Evolutionary conservation across 1,139 yeast species (phyloP).

Genomic region (Yamadazyma conglobata): DNA sequence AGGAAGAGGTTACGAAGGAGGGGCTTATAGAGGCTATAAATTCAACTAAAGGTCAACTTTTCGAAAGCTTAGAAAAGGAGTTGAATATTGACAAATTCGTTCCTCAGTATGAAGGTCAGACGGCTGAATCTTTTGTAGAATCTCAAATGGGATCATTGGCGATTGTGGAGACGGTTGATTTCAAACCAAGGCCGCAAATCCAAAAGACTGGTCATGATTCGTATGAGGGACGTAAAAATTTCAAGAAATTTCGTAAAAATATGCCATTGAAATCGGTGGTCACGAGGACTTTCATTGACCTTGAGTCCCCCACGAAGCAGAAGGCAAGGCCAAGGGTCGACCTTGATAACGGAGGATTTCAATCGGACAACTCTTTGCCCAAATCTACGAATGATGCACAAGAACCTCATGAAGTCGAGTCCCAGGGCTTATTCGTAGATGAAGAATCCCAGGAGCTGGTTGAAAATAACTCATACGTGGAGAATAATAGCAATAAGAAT

Average conservation of each 20-base stretch:
- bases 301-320: constrained; percentile 12
- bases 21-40: constrained; percentile 33
- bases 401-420: neutral
- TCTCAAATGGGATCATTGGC: constrained; percentile 24
- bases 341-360: no score
- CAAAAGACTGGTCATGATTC: constrained; percentile 6
- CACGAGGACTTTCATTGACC: constrained; percentile 25
- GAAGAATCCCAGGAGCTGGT: constrained; percentile 2
- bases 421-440: constrained; percentile 3
- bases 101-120: constrained; percentile 2
- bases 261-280: constrained; percentile 20
- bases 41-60: constrained; percentile 28
- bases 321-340: neutral
- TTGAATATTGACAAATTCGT: constrained; percentile 22
- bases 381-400: neutral
- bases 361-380: no score
- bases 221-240: constrained; percentile 31
- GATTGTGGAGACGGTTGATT: constrained; percentile 34
- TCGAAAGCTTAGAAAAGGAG: constrained; percentile 23
- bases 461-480: constrained; percentile 1
- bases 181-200: constrained; percentile 14
- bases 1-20: neutral
- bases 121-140: constrained; percentile 7
- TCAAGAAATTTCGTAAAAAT: constrained; percentile 34
- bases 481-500: neutral